Evolutionary conservation across 768 basidiomycete genomes (phyloP), one percentile per base, ranked within the genome.

Genomic region (Hericium rajendrae): DNA sequence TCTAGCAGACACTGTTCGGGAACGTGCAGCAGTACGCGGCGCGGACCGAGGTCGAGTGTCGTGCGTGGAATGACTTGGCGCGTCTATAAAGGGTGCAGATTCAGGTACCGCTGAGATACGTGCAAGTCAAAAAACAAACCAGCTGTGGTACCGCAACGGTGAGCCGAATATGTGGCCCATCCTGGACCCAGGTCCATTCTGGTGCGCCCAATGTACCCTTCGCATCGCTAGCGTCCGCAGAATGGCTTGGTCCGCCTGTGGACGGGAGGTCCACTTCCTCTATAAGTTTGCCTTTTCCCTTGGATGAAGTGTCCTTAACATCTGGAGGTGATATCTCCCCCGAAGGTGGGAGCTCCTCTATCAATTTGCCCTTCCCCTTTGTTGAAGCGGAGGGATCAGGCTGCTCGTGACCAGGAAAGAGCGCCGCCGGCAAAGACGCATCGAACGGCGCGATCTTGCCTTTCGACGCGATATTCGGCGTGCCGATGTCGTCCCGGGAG

Each of bases 401-500:
- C 1, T 32, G 32, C 32, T 32, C 9, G 9, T 32, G 32, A 32
- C 32, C 32, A 2, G 69, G 66, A 56, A 72, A 73, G 20, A 82
- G 69, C 4, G 71, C 62, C 18, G 73, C 62, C 4, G 85, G 85
- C 24, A 91, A 73, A 43, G 73, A 66, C 1, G 82, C 82, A 12
- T 76, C 78, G 38, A 88, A 81, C 13, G 82, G 76, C 26, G 66
- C 64, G 2, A 85, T 78, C 63, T 76, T 79, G n/a, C 89, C 89
- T 68, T 91, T 92, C 54, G 83, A 82, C 3, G 78, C 70, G 54
- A 92, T 88, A 68, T 91, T 92, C 5, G 89, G 89, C 0, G 79
- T 85, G 22, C 78, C 78, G 59, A 91, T 81, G 51, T 80, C 75
- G 8, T 32, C 32, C 22, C 87, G 80, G 1, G 88, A 88, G 48